phyloP scores from a whole-genome alignment of 306 rosid species.

The Cucumis melo region DNA sequence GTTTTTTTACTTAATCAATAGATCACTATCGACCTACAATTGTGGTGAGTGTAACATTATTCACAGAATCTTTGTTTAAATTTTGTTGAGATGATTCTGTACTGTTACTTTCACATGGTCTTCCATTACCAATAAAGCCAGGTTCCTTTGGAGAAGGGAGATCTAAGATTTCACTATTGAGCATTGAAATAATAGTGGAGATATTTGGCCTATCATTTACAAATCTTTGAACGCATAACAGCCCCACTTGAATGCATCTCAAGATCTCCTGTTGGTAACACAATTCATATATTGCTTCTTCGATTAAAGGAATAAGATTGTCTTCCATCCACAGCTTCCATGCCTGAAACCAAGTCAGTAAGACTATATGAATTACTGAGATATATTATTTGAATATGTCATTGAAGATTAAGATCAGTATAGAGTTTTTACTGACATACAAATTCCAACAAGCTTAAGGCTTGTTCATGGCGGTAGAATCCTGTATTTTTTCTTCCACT shows the following conservation, averaged over 20 bases:
- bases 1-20: too few relatives aligned
- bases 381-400: background rate
- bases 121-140: background rate
- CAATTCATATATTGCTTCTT: background rate
- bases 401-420: too few relatives aligned
- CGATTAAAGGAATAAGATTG: background rate
- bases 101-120: background rate
- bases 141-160: constrained; percentile 1
- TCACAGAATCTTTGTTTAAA: background rate
- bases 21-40: background rate
- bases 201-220: background rate
- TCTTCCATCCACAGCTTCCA: background rate
- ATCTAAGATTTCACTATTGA: background rate
- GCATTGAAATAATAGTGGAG: constrained; percentile 1
- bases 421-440: background rate
- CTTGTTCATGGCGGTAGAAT: background rate
- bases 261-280: background rate
- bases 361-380: background rate
- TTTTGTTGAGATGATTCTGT: background rate
- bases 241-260: background rate
- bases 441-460: background rate
- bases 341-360: background rate
- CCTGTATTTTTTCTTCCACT: background rate
- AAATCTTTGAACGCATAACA: background rate
- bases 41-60: background rate